A percentile compares a stretch with the other conserved stretches of the same genome.
Evolutionary conservation across 352 stramenopile genomes (phyloP).

Genomic region (Ophiocytium majus): DNA sequence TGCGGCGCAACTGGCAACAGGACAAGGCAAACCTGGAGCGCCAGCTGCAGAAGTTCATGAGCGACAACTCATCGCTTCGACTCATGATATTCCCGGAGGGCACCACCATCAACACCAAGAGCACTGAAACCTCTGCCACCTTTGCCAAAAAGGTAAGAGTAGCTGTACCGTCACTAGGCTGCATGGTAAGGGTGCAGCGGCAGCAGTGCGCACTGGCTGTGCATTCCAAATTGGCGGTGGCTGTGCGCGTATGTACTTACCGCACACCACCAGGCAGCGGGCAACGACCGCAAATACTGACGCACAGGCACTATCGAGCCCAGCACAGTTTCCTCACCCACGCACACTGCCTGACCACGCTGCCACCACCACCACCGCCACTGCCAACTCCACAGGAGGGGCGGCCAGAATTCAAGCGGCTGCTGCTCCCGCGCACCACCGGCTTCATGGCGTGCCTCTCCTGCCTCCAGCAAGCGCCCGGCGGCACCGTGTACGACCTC

Average conservation of each 20-base stretch:
- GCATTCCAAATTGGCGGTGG: too few relatives aligned
- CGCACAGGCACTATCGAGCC: too few relatives aligned
- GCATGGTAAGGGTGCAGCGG: too few relatives aligned
- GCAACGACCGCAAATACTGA: too few relatives aligned
- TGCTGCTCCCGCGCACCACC: constrained; percentile 82
- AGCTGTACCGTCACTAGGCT: too few relatives aligned
- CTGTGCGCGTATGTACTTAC: too few relatives aligned
- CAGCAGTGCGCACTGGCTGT: too few relatives aligned
- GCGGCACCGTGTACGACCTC: constrained; percentile 86
- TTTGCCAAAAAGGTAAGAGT: constrained; percentile 71
- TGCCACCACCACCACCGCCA: too few relatives aligned
- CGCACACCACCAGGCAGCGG: too few relatives aligned
- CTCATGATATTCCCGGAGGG: constrained; percentile 82
- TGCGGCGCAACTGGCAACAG: constrained; percentile 71
- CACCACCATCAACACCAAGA: constrained; percentile 80
- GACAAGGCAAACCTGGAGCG: constrained; percentile 54
- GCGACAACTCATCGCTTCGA: constrained; percentile 77
- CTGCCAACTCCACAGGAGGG: constrained; percentile 65
- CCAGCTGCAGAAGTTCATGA: constrained; percentile 78
- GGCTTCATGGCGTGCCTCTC: constrained; percentile 86
- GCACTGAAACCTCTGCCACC: constrained; percentile 77
- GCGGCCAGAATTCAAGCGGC: constrained; percentile 79
- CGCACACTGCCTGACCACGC: too few relatives aligned
- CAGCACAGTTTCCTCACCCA: too few relatives aligned
- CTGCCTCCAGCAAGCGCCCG: constrained; percentile 69